These are phyloP conservation scores for Rhynchospora pubera DNA, from an alignment of 176 grass and related monocot genomes.

Conservation along the genomic window DNA sequence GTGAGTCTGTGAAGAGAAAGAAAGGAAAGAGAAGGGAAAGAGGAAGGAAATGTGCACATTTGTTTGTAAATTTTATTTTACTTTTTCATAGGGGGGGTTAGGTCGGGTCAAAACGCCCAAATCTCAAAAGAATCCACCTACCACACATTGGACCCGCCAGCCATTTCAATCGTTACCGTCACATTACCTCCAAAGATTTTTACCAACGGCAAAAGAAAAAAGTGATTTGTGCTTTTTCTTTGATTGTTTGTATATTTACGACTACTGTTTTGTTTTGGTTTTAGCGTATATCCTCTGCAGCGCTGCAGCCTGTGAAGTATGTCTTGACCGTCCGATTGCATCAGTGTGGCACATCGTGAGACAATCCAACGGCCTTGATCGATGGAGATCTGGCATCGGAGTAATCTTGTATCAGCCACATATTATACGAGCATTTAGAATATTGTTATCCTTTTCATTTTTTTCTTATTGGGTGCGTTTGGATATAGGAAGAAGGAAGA, in stretches of 20 bases:
- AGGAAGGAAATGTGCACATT: background rate
- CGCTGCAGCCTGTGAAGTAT: background rate
- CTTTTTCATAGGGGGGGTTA: background rate
- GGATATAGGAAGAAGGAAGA: too few species aligned
- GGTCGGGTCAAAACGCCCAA: conserved; percentile 11
- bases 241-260: background rate
- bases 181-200: background rate
- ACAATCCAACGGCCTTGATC: background rate
- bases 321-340: background rate
- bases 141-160: background rate
- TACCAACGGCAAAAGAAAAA: background rate
- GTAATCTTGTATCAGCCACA: background rate
- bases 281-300: background rate
- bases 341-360: background rate
- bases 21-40: conserved; percentile 1
- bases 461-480: too few species aligned
- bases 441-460: too few species aligned
- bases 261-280: background rate
- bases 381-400: background rate
- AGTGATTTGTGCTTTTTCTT: background rate
- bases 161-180: background rate
- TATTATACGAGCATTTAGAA: background rate
- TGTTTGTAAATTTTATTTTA: conserved; percentile 8
- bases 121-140: background rate
- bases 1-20: background rate